Evolutionary conservation across 108 stramenopile genomes (phyloP).

Genomic region (Skeletonema menzelii): DNA sequence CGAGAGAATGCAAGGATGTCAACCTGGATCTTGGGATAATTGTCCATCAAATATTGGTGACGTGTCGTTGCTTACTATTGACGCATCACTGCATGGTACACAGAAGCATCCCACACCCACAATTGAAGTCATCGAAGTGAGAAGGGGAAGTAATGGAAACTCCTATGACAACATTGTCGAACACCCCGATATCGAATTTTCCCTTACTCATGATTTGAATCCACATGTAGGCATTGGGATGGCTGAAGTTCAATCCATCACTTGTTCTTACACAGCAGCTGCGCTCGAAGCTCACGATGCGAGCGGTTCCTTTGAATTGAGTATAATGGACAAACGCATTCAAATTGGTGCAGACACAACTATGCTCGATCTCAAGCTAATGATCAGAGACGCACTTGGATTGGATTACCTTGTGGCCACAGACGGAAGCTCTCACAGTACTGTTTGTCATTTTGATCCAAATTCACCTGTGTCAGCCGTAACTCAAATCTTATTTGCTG

Average conservation of each 20-base stretch:
- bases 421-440: slow-evolving; percentile 26
- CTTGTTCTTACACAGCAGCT: slow-evolving; percentile 32
- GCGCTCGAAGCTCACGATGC: slow-evolving; percentile 12
- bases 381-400: slow-evolving; percentile 11
- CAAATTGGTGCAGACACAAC: slow-evolving; percentile 13
- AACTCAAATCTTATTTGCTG: slow-evolving; percentile 13
- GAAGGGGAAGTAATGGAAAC: slow-evolving; percentile 65
- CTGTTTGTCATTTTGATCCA: slow-evolving; percentile 27
- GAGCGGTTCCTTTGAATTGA: slow-evolving; percentile 38
- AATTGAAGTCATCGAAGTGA: slow-evolving; percentile 46
- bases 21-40: slow-evolving; percentile 32
- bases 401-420: slow-evolving; percentile 9
- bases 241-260: slow-evolving; percentile 53
- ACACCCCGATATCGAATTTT: slow-evolving; percentile 31
- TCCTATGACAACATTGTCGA: slow-evolving; percentile 22
- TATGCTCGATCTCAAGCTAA: slow-evolving; percentile 12
- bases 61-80: slow-evolving; percentile 16
- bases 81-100: slow-evolving; percentile 16
- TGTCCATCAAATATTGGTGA: slow-evolving; percentile 40
- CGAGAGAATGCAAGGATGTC: slow-evolving; percentile 17
- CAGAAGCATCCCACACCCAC: slow-evolving; percentile 25
- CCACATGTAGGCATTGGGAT: slow-evolving; percentile 51
- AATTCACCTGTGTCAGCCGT: slow-evolving; percentile 22
- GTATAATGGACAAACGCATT: slow-evolving; percentile 16
- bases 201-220: slow-evolving; percentile 39